phyloP scores from a whole-genome alignment of 2,329 filamentous ascomycete species.

The Aspergillus fijiensis region DNA sequence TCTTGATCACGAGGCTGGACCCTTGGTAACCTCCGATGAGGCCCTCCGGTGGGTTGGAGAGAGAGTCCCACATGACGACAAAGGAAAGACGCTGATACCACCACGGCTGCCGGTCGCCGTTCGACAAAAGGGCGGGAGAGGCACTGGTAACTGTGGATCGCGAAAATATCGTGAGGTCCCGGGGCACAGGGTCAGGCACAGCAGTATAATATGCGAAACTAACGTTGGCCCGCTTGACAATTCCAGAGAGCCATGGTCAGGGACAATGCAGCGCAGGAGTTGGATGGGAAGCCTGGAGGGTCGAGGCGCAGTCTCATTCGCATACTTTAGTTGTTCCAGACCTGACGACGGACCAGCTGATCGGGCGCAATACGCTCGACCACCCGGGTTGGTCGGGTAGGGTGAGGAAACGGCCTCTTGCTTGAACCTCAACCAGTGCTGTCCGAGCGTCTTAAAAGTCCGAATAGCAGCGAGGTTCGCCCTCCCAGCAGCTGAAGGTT shows the following conservation, averaged over 20 bases:
- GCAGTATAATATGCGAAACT: neutral
- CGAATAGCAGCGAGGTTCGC: neutral
- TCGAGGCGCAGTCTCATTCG: neutral
- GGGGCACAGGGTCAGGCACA: neutral
- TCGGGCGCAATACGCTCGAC: neutral
- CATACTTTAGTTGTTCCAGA: constrained; percentile 2
- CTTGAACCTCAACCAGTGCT: neutral
- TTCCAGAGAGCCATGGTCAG: neutral
- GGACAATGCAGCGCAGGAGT: neutral
- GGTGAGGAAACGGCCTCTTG: neutral
- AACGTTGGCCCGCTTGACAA: neutral
- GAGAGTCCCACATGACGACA: constrained; percentile 12
- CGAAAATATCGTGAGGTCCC: neutral
- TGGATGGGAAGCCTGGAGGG: neutral
- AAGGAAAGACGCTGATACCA: neutral
- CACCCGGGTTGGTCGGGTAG: neutral
- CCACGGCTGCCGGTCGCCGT: neutral
- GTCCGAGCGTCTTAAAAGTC: neutral
- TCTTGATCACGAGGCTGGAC: constrained; percentile 23
- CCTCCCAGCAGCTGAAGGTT: neutral
- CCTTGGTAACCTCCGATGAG: constrained; percentile 30
- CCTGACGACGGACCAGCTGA: neutral
- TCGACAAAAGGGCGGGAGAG: neutral
- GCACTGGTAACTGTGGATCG: neutral
- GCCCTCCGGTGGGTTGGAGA: constrained; percentile 29